Conservation (phyloP, 139 green algal species). For the Volvox reticuliferus region DNA sequence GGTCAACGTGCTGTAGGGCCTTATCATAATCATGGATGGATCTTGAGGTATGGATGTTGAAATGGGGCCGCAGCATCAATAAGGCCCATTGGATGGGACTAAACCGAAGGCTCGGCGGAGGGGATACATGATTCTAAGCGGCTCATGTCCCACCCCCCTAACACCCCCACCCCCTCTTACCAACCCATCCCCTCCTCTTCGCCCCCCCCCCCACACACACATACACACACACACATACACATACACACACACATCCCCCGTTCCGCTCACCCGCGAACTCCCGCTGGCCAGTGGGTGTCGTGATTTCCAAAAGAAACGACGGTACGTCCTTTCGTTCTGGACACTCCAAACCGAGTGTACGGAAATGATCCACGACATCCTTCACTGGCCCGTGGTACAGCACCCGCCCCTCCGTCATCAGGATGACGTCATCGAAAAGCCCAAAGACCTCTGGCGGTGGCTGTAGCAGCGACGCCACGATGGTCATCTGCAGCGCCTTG, state of each 20-base stretch:
- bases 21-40: too few species aligned
- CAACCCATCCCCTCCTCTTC: neutral
- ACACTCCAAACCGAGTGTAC: constrained; percentile 68
- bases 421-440: constrained; percentile 78
- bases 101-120: too few species aligned
- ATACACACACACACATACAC: neutral
- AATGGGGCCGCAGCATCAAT: too few species aligned
- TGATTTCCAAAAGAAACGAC: constrained; percentile 78
- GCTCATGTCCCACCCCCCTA: too few species aligned
- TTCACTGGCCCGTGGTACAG: constrained; percentile 66
- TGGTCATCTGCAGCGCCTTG: constrained; percentile 56
- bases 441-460: constrained; percentile 82
- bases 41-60: too few species aligned
- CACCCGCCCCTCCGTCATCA: constrained; percentile 70
- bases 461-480: constrained; percentile 87
- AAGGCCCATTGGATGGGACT: too few species aligned
- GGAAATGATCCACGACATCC: constrained; percentile 68
- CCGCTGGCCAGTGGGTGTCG: constrained; percentile 61
- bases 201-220: neutral
- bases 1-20: too few species aligned
- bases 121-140: too few species aligned
- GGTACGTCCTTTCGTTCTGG: constrained; percentile 77
- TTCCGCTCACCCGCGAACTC: constrained; percentile 40
- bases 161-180: neutral
- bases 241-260: neutral